These are phyloP conservation scores for Pyracantha coccinea DNA, from an alignment of 331 rosid genomes.

Conservation along the genomic window DNA sequence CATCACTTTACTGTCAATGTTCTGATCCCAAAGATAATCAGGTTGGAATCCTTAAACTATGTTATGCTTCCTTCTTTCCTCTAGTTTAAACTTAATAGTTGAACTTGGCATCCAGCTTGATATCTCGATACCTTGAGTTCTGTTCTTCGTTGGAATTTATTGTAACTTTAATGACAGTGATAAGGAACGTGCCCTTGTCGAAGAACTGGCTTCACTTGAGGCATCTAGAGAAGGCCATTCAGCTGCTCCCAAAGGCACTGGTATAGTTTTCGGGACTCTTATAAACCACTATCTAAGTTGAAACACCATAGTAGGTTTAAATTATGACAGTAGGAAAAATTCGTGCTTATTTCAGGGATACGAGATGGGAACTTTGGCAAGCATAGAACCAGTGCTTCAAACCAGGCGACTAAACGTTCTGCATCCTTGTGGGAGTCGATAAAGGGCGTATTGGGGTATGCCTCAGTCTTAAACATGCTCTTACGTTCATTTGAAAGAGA, in stretches of 20 bases:
- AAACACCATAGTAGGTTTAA: neutral
- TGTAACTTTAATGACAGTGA: constrained; percentile 34
- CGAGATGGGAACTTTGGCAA: constrained; percentile 26
- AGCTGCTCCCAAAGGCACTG: constrained; percentile 23
- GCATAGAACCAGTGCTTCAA: constrained; percentile 20
- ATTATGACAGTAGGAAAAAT: no score
- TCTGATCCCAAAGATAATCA: constrained; percentile 63
- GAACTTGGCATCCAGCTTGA: neutral
- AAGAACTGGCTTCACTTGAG: constrained; percentile 58
- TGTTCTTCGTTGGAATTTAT: constrained; percentile 6
- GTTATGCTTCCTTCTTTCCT: neutral
- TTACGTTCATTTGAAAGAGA: neutral
- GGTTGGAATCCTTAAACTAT: constrained; percentile 33
- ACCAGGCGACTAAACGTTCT: constrained; percentile 19
- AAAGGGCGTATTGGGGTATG: constrained; percentile 59
- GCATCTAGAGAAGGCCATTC: constrained; percentile 33
- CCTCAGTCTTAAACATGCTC: neutral
- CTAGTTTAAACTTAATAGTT: neutral
- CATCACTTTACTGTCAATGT: constrained; percentile 80
- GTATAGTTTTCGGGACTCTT: constrained; percentile 22
- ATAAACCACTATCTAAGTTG: neutral
- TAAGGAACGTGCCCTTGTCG: constrained; percentile 52
- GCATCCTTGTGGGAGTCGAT: constrained; percentile 55
- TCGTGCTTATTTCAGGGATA: constrained; percentile 26
- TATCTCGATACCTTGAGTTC: neutral